Conservation (phyloP, 768 basidiomycete species). For the Phaeotremella skinneri region DNA sequence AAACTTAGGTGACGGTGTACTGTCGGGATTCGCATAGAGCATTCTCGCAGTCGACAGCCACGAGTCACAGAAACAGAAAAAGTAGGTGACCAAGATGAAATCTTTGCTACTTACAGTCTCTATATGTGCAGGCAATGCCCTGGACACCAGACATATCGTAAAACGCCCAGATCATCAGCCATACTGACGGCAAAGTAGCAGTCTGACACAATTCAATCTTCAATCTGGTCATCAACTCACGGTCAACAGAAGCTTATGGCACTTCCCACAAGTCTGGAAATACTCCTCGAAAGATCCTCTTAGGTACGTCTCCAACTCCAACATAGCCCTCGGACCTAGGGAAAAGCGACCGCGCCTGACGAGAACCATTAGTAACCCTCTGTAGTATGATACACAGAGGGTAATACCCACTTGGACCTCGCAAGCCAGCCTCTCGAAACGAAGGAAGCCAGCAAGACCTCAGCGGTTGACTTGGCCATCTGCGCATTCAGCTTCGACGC, state of each 20-base stretch:
- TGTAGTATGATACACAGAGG: neutral
- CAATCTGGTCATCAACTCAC: slow-evolving; percentile 23
- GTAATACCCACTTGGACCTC: slow-evolving; percentile 39
- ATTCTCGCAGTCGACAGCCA: neutral
- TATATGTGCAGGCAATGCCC: slow-evolving; percentile 29
- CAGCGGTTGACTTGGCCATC: slow-evolving; percentile 36
- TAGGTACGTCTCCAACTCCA: slow-evolving; percentile 43
- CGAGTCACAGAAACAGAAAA: neutral
- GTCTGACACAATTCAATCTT: neutral
- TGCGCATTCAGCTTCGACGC: slow-evolving; percentile 12
- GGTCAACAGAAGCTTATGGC: slow-evolving; percentile 35
- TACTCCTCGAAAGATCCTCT: slow-evolving; percentile 33
- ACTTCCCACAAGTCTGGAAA: slow-evolving; percentile 37
- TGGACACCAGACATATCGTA: slow-evolving; percentile 15
- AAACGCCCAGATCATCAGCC: neutral
- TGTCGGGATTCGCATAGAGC: too few species aligned
- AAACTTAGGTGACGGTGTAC: too few species aligned
- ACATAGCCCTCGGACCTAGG: slow-evolving; percentile 31
- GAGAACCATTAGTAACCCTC: slow-evolving; percentile 4
- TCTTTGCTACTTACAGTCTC: slow-evolving; percentile 22
- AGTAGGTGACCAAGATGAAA: neutral
- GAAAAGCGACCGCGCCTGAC: slow-evolving; percentile 41
- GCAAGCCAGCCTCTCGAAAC: slow-evolving; percentile 46
- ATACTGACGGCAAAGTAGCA: neutral
- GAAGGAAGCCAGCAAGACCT: slow-evolving; percentile 31